Evolutionary conservation across 129 eudicot genomes (phyloP), one percentile per base, ranked within the genome.

Genomic region (Deinandra increscens): DNA sequence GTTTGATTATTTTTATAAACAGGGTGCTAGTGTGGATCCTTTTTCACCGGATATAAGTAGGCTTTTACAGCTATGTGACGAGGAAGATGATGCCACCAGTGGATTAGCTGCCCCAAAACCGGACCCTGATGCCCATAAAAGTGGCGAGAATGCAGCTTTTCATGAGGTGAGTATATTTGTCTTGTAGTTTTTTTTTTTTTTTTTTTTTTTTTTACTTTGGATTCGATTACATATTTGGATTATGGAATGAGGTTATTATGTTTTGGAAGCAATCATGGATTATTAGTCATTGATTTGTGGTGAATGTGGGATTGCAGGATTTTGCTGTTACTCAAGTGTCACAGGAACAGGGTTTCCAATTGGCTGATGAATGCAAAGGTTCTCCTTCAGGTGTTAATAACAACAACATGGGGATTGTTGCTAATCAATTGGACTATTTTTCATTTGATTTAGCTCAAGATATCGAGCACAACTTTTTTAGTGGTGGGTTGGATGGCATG

Each of bases 71-170:
- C 84, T 81, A 26, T 74, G 79, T 64, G 97, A 90, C 68, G 96
- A 89, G 83, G 95, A 87, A 82, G 97, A 90, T 83, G 97, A 90
- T 75, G 97, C 97, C 14, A 90, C 83, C 36, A 90, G 97, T 44
- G 85, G 78, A 14, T 85, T 90, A 72, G 82, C 89, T 68, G 84
- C 91, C 33, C 95, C 91, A 2, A 87, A 90, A 80, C 84, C 95
- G 18, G 95, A 87, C 20, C 95, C 91, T 41, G 95, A 87, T 80
- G 78, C 68, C 4, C 90, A 69, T 11, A 84, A 82, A 73, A 73
- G 69, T 45, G 80, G 75, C 10, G 71, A 58, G 41, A 77, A 38
- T 71, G 64, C 78, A 45, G 70, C 41, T 55, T 81, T 66, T 44
- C 83, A 84, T 60, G 83, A 86, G 86, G 92, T 89, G 41, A 45